phyloP scores from a whole-genome alignment of 192 early-diverging fungal species.

The Blastocladiella britannica region DNA sequence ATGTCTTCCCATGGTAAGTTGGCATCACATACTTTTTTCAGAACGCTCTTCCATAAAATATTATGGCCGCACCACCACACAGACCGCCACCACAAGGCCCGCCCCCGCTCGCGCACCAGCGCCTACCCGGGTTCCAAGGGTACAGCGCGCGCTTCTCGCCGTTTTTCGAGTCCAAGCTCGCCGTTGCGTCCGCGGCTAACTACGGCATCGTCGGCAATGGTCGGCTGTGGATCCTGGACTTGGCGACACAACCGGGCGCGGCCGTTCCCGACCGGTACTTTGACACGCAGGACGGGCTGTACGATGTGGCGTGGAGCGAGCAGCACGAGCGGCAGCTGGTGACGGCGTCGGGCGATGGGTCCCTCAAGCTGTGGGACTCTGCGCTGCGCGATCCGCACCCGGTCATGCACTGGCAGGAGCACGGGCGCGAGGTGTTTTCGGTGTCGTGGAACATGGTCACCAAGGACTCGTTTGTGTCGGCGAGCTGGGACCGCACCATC shows the following conservation, averaged over 20 bases:
- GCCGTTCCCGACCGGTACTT: slow-evolving; percentile 23
- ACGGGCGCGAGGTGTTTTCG: slow-evolving; percentile 77
- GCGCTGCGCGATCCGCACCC: slow-evolving; percentile 64
- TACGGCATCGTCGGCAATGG: slow-evolving; percentile 97
- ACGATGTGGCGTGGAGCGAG: slow-evolving; percentile 90
- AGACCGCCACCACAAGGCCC: too few species aligned
- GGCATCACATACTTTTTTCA: too few species aligned
- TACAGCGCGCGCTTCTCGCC: slow-evolving; percentile 61
- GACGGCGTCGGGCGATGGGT: slow-evolving; percentile 81
- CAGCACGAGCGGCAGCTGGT: slow-evolving; percentile 83
- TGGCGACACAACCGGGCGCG: slow-evolving; percentile 14
- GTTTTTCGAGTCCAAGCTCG: slow-evolving; percentile 73
- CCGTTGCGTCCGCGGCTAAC: slow-evolving; percentile 74
- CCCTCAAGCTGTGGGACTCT: slow-evolving; percentile 84
- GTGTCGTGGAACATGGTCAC: slow-evolving; percentile 84
- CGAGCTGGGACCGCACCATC: slow-evolving; percentile 87
- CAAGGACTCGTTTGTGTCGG: slow-evolving; percentile 73
- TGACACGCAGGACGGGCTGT: slow-evolving; percentile 93
- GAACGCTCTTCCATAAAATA: too few species aligned
- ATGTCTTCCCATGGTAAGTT: too few species aligned
- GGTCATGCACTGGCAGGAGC: slow-evolving; percentile 77
- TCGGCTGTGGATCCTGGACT: slow-evolving; percentile 50
- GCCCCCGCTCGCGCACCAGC: background rate
- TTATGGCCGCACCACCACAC: too few species aligned
- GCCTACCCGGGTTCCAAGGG: background rate